These are phyloP conservation scores for Polyplosphaeria fusca DNA, from an alignment of 495 filamentous ascomycete genomes.

Conservation along the genomic window DNA sequence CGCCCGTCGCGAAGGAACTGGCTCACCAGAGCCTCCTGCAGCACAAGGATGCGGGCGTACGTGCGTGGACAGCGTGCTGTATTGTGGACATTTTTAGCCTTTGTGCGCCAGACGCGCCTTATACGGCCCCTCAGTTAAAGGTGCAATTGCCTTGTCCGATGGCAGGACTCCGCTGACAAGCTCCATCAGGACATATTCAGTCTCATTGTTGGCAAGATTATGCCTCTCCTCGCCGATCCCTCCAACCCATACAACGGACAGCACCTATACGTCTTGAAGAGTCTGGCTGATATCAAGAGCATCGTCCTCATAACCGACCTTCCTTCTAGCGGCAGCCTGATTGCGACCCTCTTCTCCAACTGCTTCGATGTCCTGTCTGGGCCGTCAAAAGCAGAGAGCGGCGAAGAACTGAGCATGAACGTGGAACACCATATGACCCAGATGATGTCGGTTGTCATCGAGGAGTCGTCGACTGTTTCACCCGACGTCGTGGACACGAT, in stretches of 20 bases:
- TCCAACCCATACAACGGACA: constrained; percentile 88
- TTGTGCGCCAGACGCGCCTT: constrained; percentile 93
- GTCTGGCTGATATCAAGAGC: constrained; percentile 88
- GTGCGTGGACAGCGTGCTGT: constrained; percentile 82
- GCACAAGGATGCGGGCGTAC: constrained; percentile 91
- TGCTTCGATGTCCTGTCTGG: constrained; percentile 93
- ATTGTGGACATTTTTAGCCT: constrained; percentile 91
- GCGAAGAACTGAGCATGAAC: constrained; percentile 80
- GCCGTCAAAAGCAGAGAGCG: constrained; percentile 65
- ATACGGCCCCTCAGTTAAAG: constrained; percentile 85
- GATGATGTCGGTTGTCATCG: constrained; percentile 77
- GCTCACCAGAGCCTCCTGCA: constrained; percentile 74
- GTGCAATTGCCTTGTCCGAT: constrained; percentile 43
- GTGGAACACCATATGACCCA: constrained; percentile 89
- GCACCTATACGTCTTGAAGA: constrained; percentile 84
- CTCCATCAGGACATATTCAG: constrained; percentile 80
- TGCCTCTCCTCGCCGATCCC: constrained; percentile 83
- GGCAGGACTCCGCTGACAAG: constrained; percentile 2
- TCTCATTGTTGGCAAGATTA: constrained; percentile 74
- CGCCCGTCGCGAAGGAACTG: constrained; percentile 82
- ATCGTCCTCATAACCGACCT: constrained; percentile 92
- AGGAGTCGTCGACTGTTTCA: constrained; percentile 78
- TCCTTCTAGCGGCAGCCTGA: constrained; percentile 69
- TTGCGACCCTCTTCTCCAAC: constrained; percentile 72
- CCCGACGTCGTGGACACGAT: constrained; percentile 86